phyloP scores from a whole-genome alignment of 179 eudicot genomes.

The Spinacia oleracea region DNA sequence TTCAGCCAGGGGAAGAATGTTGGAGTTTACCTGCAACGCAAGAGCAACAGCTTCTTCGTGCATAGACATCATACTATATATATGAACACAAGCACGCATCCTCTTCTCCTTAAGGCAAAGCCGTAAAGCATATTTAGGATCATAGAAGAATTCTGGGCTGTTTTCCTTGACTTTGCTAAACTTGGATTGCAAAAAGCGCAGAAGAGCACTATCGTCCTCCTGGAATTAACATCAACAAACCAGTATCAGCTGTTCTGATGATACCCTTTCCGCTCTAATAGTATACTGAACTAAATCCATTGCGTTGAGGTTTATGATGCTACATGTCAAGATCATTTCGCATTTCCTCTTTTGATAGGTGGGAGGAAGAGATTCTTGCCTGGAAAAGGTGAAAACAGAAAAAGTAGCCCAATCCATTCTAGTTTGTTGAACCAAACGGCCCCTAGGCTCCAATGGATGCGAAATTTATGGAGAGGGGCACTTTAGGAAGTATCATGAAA shows the following conservation, averaged over 20 bases:
- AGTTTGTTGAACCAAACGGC: too few species aligned
- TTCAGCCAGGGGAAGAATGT: background rate
- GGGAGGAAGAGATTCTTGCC: background rate
- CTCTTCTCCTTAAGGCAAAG: constrained; percentile 91
- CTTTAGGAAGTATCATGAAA: too few species aligned
- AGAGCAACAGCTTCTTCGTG: constrained; percentile 99
- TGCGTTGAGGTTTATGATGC: background rate
- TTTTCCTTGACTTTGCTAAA: constrained; percentile 80
- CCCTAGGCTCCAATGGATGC: too few species aligned
- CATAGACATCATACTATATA: constrained; percentile 99
- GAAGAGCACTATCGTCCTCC: constrained; percentile 94
- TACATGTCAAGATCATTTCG: background rate
- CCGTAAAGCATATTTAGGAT: constrained; percentile 95
- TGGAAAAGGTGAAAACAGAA: background rate
- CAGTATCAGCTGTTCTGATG: background rate
- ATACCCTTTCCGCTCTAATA: background rate
- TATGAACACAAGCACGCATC: constrained; percentile 99
- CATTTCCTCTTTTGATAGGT: background rate
- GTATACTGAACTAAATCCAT: background rate
- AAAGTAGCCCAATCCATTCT: background rate
- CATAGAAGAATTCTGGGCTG: constrained; percentile 94
- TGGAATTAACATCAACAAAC: constrained; percentile 33
- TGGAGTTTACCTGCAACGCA: constrained; percentile 75
- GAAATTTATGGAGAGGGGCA: too few species aligned
- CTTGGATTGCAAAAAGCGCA: constrained; percentile 90